Conservation (phyloP, 768 basidiomycete species). For the Amyloporia xantha region DNA sequence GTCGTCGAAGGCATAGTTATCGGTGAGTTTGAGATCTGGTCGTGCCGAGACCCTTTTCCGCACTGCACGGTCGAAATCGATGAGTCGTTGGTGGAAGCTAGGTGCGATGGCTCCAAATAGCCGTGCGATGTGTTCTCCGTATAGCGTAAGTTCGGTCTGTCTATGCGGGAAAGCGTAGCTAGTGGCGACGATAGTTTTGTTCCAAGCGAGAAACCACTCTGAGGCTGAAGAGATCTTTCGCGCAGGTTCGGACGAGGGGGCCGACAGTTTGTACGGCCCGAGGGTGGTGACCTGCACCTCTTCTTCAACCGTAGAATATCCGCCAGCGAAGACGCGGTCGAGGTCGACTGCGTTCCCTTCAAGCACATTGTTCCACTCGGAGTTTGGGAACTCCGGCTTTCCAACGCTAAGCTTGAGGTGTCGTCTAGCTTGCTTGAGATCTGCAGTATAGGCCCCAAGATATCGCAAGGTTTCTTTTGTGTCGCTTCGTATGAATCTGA, state of each 20-base stretch:
- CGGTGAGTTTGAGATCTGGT: conserved; percentile 15
- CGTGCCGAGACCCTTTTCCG: conserved; percentile 18
- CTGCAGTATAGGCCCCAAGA: neutral
- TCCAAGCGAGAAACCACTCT: conserved; percentile 24
- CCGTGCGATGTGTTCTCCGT: conserved; percentile 19
- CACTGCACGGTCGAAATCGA: conserved; percentile 27
- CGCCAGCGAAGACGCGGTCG: conserved; percentile 19
- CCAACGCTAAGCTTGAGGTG: neutral
- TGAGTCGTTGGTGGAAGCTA: conserved; percentile 10
- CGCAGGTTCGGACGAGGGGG: conserved; percentile 8
- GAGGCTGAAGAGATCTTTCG: conserved; percentile 10
- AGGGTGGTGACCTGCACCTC: conserved; percentile 11
- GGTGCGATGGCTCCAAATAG: conserved; percentile 20
- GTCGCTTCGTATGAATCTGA: neutral
- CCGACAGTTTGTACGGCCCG: conserved; percentile 14
- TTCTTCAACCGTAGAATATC: conserved; percentile 11
- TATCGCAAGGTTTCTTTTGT: neutral
- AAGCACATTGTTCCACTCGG: conserved; percentile 24
- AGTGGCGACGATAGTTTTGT: conserved; percentile 10
- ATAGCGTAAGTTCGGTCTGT: conserved; percentile 20
- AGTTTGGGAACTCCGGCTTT: conserved; percentile 19
- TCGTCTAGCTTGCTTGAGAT: conserved; percentile 5
- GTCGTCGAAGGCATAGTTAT: conserved; percentile 13
- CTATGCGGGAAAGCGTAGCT: conserved; percentile 24
- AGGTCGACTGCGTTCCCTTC: conserved; percentile 23